These are phyloP conservation scores for Candida tibetensis DNA, from an alignment of 805 yeast species.

Conservation along the genomic window DNA sequence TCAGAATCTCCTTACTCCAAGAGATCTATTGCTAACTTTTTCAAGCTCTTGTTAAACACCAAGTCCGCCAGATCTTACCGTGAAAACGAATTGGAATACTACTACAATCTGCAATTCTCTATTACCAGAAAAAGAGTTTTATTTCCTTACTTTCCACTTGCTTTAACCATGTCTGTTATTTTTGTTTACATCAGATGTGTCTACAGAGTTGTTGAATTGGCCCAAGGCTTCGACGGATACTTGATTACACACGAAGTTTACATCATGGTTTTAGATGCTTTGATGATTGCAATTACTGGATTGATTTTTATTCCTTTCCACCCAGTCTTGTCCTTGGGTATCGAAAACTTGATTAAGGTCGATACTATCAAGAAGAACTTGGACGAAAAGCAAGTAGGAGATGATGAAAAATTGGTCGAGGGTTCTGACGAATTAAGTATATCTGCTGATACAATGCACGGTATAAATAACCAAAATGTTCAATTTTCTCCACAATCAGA, in stretches of 20 bases:
- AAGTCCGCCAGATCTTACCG: constrained; percentile 22
- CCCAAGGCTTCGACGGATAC: constrained; percentile 38
- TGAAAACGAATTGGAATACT: constrained; percentile 22
- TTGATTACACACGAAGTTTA: constrained; percentile 35
- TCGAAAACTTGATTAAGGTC: constrained; percentile 22
- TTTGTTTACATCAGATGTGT: constrained; percentile 31
- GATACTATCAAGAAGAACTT: constrained; percentile 25
- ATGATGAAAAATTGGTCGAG: background rate
- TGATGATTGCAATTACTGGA: constrained; percentile 37
- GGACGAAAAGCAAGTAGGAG: constrained; percentile 15
- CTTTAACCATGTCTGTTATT: constrained; percentile 30
- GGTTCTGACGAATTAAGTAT: background rate
- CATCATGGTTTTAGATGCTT: constrained; percentile 38
- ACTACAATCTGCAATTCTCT: constrained; percentile 27
- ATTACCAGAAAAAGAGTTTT: constrained; percentile 24
- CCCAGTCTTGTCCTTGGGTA: constrained; percentile 36
- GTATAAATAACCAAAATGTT: too few species aligned
- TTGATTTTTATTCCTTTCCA: constrained; percentile 37
- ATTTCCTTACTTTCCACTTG: constrained; percentile 33
- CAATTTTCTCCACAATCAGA: too few species aligned
- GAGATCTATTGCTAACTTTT: constrained; percentile 22
- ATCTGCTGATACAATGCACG: too few species aligned
- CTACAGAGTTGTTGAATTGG: constrained; percentile 41
- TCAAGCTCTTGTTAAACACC: constrained; percentile 28
- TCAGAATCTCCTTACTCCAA: constrained; percentile 15